A percentile compares a stretch with the other conserved stretches of the same genome.
These are phyloP conservation scores for Psilocybe mexicana DNA, from an alignment of 1,284 basidiomycete species.

Conservation along the genomic window DNA sequence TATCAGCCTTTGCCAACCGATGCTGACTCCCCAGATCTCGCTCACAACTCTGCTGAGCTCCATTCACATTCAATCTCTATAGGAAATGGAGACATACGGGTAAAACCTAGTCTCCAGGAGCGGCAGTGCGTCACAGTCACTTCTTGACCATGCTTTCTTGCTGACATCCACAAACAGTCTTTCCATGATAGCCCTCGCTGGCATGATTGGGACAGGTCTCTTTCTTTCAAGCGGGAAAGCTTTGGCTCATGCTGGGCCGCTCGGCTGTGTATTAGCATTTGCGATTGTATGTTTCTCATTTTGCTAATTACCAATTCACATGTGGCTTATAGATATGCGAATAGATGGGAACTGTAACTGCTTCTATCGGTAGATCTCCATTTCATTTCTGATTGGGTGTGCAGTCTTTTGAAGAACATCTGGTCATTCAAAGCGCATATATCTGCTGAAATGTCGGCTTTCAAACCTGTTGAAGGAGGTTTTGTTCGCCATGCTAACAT, in stretches of 20 bases:
- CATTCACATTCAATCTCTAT: neutral
- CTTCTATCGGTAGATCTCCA: slow-evolving; percentile 24
- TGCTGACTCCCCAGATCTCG: slow-evolving; percentile 6
- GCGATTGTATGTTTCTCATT: slow-evolving; percentile 15
- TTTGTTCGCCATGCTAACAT: slow-evolving; percentile 29
- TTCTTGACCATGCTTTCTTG: neutral
- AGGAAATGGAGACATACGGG: slow-evolving; percentile 13
- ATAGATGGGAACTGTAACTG: slow-evolving; percentile 32
- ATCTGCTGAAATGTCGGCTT: slow-evolving; percentile 31
- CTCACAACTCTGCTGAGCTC: slow-evolving; percentile 7
- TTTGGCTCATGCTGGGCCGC: slow-evolving; percentile 28
- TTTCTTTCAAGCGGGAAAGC: slow-evolving; percentile 31
- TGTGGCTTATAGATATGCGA: neutral
- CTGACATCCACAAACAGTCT: slow-evolving; percentile 18
- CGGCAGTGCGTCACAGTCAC: slow-evolving; percentile 24
- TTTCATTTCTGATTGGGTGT: neutral
- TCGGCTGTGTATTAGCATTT: slow-evolving; percentile 28
- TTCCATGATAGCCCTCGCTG: slow-evolving; percentile 32
- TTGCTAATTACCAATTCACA: neutral
- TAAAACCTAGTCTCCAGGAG: slow-evolving; percentile 26
- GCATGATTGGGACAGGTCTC: slow-evolving; percentile 33
- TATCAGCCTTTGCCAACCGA: slow-evolving; percentile 2
- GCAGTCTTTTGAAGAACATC: neutral
- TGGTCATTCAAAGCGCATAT: slow-evolving; percentile 20
- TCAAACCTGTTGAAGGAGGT: slow-evolving; percentile 29